Evolutionary conservation across 1,284 basidiomycete species (phyloP).

Genomic region (Vanrija sp.): DNA sequence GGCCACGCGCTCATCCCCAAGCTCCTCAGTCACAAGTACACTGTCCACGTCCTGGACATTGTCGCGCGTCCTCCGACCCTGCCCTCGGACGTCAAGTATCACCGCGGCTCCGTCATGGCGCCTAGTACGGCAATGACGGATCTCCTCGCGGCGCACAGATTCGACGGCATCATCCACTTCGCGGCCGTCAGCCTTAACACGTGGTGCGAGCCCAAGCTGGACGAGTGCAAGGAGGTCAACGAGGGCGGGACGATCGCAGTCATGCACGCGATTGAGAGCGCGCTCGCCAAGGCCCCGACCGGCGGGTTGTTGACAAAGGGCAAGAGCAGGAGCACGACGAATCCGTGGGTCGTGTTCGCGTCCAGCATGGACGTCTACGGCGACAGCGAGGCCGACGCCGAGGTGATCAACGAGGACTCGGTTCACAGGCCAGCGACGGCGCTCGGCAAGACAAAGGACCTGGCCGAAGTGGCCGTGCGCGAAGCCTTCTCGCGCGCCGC

Average conservation of each 20-base stretch:
- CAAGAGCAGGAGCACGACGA: neutral
- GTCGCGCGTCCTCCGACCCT: conserved; percentile 19
- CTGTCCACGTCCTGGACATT: conserved; percentile 35
- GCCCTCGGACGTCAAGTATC: conserved; percentile 18
- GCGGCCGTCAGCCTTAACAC: conserved; percentile 37
- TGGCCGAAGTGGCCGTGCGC: conserved; percentile 28
- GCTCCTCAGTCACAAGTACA: conserved; percentile 14
- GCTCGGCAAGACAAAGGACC: conserved; percentile 38
- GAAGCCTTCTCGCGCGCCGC: conserved; percentile 1
- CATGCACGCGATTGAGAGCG: conserved; percentile 22
- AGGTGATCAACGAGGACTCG: conserved; percentile 18
- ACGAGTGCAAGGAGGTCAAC: conserved; percentile 36
- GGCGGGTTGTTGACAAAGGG: neutral
- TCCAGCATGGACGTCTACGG: conserved; percentile 43
- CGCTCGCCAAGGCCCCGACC: neutral
- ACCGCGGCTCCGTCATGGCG: conserved; percentile 18
- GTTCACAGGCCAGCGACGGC: conserved; percentile 21
- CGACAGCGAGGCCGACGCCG: conserved; percentile 1
- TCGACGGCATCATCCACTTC: conserved; percentile 44
- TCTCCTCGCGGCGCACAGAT: conserved; percentile 11
- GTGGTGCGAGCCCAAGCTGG: conserved; percentile 38
- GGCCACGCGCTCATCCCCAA: conserved; percentile 20
- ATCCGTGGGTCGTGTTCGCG: conserved; percentile 41
- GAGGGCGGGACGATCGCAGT: conserved; percentile 33
- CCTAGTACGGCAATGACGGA: conserved; percentile 19